Evolutionary conservation across 139 green algal genomes (phyloP).

Genomic region (Chlamydomonas schloesseri): DNA sequence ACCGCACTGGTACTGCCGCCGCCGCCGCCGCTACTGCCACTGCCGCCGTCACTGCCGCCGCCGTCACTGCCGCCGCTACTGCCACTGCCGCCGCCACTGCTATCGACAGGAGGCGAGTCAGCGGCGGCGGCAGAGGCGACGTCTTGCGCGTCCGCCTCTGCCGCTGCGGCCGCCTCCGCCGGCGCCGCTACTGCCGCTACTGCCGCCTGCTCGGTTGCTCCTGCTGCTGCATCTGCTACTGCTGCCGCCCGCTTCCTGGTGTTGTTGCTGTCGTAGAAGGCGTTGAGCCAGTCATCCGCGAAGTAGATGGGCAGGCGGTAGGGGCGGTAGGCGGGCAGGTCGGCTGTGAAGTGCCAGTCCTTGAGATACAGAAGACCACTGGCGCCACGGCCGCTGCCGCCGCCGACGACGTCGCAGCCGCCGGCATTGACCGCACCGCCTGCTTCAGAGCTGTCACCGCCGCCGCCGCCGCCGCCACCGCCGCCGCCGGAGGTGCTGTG

Average conservation of each 20-base stretch:
- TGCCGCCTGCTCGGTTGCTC: slow-evolving; percentile 13
- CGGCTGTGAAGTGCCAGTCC: slow-evolving; percentile 89
- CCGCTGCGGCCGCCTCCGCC: slow-evolving; percentile 5
- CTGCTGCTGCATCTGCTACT: slow-evolving; percentile 11
- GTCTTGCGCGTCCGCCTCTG: slow-evolving; percentile 19
- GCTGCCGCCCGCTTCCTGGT: neutral
- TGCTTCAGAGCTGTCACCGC: too few species aligned
- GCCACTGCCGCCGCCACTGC: neutral
- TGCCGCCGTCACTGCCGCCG: neutral
- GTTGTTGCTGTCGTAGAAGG: slow-evolving; percentile 82
- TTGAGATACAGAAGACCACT: slow-evolving; percentile 82
- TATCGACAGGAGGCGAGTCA: too few species aligned
- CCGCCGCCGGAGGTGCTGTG: too few species aligned
- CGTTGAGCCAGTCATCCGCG: slow-evolving; percentile 92
- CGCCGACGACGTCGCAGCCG: too few species aligned
- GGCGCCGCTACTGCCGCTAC: slow-evolving; percentile 14
- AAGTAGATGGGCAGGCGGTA: slow-evolving; percentile 82
- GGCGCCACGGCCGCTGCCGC: neutral
- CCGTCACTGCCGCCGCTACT: neutral
- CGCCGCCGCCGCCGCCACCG: too few species aligned
- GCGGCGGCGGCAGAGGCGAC: slow-evolving; percentile 10
- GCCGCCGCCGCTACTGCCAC: neutral
- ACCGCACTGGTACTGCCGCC: neutral
- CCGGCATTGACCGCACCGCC: too few species aligned
- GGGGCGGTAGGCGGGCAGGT: slow-evolving; percentile 35